Percentiles rank a stretch among this genome's conserved stretches.
phyloP scores from a whole-genome alignment of 352 stramenopile genomes.

The Phytophthora quininea region DNA sequence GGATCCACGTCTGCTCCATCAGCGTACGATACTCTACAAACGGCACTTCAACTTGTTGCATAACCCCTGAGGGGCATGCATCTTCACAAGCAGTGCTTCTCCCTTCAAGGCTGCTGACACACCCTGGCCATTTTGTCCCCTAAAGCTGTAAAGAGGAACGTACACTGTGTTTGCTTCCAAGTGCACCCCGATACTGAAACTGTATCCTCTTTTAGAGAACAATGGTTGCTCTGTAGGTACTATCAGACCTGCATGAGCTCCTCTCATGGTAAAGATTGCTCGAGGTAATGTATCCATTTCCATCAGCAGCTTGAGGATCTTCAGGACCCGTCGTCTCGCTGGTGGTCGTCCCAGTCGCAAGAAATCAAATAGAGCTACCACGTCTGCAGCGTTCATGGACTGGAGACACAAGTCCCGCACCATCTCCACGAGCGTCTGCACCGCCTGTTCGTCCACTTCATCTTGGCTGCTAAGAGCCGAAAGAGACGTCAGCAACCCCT shows the following conservation, averaged over 20 bases:
- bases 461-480: constrained; percentile 41
- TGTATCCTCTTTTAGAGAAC: constrained; percentile 81
- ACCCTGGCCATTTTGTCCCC: constrained; percentile 75
- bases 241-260: constrained; percentile 65
- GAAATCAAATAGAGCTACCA: constrained; percentile 78
- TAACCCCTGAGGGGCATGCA: constrained; percentile 46
- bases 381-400: constrained; percentile 63
- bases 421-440: constrained; percentile 53
- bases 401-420: constrained; percentile 52
- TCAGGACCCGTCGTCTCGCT: constrained; percentile 51
- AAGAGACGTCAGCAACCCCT: constrained; percentile 53
- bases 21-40: constrained; percentile 51
- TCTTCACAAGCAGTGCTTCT: constrained; percentile 61
- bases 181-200: constrained; percentile 67
- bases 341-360: constrained; percentile 56
- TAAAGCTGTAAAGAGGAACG: constrained; percentile 77
- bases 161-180: constrained; percentile 38
- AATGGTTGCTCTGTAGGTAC: constrained; percentile 60
- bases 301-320: constrained; percentile 65
- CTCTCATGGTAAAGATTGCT: constrained; percentile 77
- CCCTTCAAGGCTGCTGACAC: constrained; percentile 65
- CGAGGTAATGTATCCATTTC: constrained; percentile 58
- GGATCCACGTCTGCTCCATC: constrained; percentile 69
- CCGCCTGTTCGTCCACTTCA: constrained; percentile 29
- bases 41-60: constrained; percentile 61